These are phyloP conservation scores for Pseudocercospora cruenta DNA, from an alignment of 2,329 filamentous ascomycete genomes.

Conservation along the genomic window DNA sequence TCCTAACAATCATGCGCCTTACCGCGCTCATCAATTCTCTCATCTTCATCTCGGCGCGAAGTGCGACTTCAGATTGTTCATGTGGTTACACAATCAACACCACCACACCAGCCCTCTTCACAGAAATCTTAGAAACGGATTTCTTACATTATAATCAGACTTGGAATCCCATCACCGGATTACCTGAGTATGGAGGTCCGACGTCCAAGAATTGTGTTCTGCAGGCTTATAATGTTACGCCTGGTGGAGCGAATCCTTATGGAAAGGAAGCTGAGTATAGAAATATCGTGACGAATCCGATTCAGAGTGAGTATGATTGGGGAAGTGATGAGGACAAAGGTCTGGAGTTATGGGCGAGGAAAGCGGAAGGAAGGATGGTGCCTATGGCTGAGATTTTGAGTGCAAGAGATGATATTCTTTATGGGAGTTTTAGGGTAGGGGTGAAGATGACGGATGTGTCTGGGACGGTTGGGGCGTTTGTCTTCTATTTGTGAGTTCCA, in stretches of 20 bases:
- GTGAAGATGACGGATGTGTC: conserved; percentile 65
- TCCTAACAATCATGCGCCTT: background rate
- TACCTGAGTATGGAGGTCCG: background rate
- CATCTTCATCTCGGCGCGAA: background rate
- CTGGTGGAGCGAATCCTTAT: conserved; percentile 62
- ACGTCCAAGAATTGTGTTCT: conserved; percentile 60
- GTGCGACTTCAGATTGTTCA: conserved; percentile 58
- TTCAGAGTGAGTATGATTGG: conserved; percentile 48
- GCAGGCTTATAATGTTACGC: conserved; percentile 68
- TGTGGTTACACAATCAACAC: conserved; percentile 69
- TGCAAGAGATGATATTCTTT: conserved; percentile 64
- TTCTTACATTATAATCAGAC: conserved; percentile 56
- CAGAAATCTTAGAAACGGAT: conserved; percentile 71
- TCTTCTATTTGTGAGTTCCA: conserved; percentile 67
- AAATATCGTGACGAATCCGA: conserved; percentile 62
- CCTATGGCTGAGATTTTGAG: conserved; percentile 68
- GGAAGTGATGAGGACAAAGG: conserved; percentile 54
- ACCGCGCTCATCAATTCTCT: background rate
- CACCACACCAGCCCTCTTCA: conserved; percentile 61
- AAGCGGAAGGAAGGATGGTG: conserved; percentile 45
- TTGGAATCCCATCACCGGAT: background rate
- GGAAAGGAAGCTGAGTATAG: conserved; percentile 64
- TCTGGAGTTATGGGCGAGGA: conserved; percentile 59
- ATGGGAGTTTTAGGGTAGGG: conserved; percentile 69
- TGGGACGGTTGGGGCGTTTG: conserved; percentile 78